Conservation (phyloP, 192 early-diverging fungal genomes). For the Thamnidium elegans region DNA sequence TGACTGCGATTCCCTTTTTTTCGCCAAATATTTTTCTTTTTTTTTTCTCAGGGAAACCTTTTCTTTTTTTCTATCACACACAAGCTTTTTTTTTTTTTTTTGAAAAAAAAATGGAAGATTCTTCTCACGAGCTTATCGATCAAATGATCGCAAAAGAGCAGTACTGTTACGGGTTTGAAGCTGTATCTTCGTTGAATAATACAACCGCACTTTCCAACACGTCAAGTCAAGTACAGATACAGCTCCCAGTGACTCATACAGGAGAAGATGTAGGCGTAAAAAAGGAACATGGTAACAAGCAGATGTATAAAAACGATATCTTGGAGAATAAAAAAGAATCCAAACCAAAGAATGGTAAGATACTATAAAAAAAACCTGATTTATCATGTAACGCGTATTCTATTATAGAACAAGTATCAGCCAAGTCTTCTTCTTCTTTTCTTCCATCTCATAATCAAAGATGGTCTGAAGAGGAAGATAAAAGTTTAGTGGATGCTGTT, state of each 20-base stretch:
- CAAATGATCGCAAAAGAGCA: constrained; percentile 60
- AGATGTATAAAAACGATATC: too few relatives aligned
- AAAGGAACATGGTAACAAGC: too few relatives aligned
- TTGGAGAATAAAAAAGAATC: too few relatives aligned
- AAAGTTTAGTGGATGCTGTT: constrained; percentile 45
- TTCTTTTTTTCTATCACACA: background rate
- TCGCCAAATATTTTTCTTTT: too few relatives aligned
- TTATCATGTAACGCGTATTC: background rate
- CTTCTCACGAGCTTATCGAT: constrained; percentile 50
- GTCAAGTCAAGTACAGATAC: background rate
- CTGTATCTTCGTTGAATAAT: background rate
- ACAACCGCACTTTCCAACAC: background rate
- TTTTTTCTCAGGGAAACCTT: background rate
- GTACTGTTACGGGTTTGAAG: constrained; percentile 47
- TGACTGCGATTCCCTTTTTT: too few relatives aligned
- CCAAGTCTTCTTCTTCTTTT: too few relatives aligned
- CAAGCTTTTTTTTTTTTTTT: background rate
- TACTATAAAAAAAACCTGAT: background rate
- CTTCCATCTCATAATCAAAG: constrained; percentile 19
- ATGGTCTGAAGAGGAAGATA: constrained; percentile 59
- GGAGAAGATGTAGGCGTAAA: constrained; percentile 6
- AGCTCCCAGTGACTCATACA: background rate
- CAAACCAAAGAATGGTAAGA: background rate
- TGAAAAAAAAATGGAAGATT: constrained; percentile 49
- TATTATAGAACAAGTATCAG: background rate